Evolutionary conservation across 1,139 yeast genomes (phyloP).

Genomic region (Pichia sp.): DNA sequence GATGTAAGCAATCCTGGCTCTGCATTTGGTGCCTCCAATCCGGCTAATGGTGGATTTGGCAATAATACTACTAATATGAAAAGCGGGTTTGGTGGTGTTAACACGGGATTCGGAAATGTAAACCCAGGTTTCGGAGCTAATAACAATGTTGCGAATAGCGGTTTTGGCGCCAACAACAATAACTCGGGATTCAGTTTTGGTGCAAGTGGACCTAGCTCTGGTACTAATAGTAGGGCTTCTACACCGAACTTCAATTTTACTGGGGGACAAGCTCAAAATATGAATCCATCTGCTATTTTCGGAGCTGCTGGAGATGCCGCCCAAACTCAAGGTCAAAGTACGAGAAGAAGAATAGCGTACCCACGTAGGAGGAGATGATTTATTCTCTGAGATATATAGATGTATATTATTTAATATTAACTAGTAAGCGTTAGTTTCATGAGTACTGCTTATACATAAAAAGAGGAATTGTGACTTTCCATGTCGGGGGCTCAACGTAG

Average conservation of each 20-base stretch:
- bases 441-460: too few species aligned
- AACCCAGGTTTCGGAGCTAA: conserved; percentile 6
- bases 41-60: background rate
- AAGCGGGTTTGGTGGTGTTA: background rate
- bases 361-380: conserved; percentile 9
- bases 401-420: too few species aligned
- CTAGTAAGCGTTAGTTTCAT: too few species aligned
- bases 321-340: background rate
- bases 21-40: background rate
- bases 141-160: conserved; percentile 1
- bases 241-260: conserved; percentile 16
- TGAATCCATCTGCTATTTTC: conserved; percentile 26
- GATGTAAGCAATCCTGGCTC: background rate
- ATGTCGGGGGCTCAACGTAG: too few species aligned
- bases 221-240: background rate
- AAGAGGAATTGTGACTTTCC: too few species aligned
- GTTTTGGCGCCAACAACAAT: background rate
- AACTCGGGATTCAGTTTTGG: conserved; percentile 10
- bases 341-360: conserved; percentile 11
- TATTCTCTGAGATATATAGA: background rate
- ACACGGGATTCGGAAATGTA: background rate
- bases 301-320: conserved; percentile 11
- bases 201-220: conserved; percentile 1
- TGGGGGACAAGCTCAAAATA: conserved; percentile 20
- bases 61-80: background rate